Conservation (phyloP, 129 eudicot genomes). For the sunflower (Helianthus annuus) region HanXRQr2.0-SUNRISE NC_035448.2:151343941-151344440, state of each 20-base stretch:
- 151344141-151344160: no score
- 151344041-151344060: background rate
- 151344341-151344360: conserved; percentile 72
- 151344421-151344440: conserved; percentile 48
- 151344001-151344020: background rate
- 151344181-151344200: background rate
- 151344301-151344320: conserved; percentile 44
- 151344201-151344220: conserved; percentile 31
- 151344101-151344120: no score
- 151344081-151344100: no score
- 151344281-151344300: conserved; percentile 50
- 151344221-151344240: conserved; percentile 59
- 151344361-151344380: conserved; percentile 66
- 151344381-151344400: conserved; percentile 68
- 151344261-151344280: conserved; percentile 58
- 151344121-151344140: no score
- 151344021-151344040: background rate
- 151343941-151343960: no score
- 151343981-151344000: no score
- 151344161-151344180: no score
- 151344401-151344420: conserved; percentile 61
- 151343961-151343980: no score
- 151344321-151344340: conserved; percentile 65
- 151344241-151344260: conserved; percentile 71
- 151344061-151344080: no score